These are phyloP conservation scores for Vigna mungo DNA, from an alignment of 306 rosid genomes.

Conservation along the genomic window DNA sequence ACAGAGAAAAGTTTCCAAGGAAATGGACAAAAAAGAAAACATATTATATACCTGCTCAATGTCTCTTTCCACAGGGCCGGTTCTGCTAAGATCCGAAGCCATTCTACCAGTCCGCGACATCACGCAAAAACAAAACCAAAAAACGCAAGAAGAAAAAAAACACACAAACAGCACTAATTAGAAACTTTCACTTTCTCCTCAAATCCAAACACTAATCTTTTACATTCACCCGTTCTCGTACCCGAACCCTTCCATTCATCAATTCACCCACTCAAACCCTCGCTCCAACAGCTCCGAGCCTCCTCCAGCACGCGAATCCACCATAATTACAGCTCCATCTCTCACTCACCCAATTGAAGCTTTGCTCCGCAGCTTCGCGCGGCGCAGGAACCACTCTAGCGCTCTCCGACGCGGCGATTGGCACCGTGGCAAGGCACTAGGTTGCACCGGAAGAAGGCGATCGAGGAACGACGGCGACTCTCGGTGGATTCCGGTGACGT, in stretches of 20 bases:
- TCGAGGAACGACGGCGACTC: conserved; percentile 42
- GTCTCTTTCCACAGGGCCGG: conserved; percentile 90
- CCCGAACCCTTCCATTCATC: conserved; percentile 76
- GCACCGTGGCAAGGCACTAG: conserved; percentile 29
- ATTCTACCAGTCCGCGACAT: conserved; percentile 80
- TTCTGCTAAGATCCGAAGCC: conserved; percentile 91
- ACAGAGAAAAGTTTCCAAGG: conserved; percentile 27
- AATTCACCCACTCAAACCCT: conserved; percentile 55
- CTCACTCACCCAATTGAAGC: conserved; percentile 37
- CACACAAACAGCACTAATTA: conserved; percentile 38
- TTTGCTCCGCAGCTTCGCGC: conserved; percentile 46
- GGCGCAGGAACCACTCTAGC: background rate
- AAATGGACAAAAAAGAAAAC: conserved; percentile 24
- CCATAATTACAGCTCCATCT: conserved; percentile 60
- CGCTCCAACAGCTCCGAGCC: conserved; percentile 51
- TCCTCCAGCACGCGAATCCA: conserved; percentile 59
- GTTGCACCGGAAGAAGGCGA: conserved; percentile 48
- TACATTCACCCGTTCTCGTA: conserved; percentile 62
- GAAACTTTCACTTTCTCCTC: conserved; percentile 49
- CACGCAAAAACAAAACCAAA: conserved; percentile 36
- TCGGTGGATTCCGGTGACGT: conserved; percentile 57
- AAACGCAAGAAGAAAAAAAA: conserved; percentile 22
- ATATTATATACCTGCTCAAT: conserved; percentile 81
- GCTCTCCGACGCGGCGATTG: conserved; percentile 20
- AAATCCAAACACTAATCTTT: conserved; percentile 58